Conservation (phyloP, 495 filamentous ascomycete species). For the Evansstolkia leycettana region DNA sequence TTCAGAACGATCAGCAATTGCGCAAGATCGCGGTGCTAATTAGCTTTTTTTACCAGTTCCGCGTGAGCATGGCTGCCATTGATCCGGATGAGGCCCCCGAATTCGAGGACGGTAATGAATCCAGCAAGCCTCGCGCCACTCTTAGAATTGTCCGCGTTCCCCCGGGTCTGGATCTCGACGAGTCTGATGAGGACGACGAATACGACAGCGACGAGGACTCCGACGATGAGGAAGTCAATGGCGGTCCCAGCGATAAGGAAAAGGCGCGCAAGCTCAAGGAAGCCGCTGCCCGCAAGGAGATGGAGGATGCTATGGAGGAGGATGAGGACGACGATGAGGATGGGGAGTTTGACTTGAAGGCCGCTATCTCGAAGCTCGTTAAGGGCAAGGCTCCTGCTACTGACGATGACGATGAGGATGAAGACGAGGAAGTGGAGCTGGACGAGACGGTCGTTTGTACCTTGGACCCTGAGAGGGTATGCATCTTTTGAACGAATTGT, state of each 20-base stretch:
- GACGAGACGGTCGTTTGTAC: conserved; percentile 92
- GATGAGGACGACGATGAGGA: conserved; percentile 49
- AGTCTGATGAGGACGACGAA: conserved; percentile 48
- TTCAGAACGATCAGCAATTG: neutral
- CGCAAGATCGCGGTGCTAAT: conserved; percentile 1
- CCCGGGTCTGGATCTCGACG: conserved; percentile 36
- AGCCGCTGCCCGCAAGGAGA: conserved; percentile 55
- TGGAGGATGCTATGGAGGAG: conserved; percentile 47
- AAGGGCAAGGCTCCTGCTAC: conserved; percentile 75
- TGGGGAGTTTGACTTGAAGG: conserved; percentile 47
- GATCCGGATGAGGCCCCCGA: conserved; percentile 72
- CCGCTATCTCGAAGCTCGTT: conserved; percentile 48
- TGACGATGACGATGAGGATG: conserved; percentile 51
- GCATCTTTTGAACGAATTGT: conserved; percentile 9
- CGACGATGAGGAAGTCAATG: conserved; percentile 64
- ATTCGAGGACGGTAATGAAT: conserved; percentile 46
- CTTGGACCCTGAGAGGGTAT: conserved; percentile 70
- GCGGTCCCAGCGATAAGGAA: conserved; percentile 76
- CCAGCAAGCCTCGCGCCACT: conserved; percentile 61
- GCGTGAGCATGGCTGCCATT: conserved; percentile 96
- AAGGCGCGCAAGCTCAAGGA: conserved; percentile 75
- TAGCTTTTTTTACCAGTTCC: conserved; percentile 52
- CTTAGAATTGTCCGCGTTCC: conserved; percentile 74
- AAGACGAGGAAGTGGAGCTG: conserved; percentile 51
- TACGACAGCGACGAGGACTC: conserved; percentile 58